phyloP scores from a whole-genome alignment of 768 basidiomycete genomes.

The Cystoderma amianthinum region DNA sequence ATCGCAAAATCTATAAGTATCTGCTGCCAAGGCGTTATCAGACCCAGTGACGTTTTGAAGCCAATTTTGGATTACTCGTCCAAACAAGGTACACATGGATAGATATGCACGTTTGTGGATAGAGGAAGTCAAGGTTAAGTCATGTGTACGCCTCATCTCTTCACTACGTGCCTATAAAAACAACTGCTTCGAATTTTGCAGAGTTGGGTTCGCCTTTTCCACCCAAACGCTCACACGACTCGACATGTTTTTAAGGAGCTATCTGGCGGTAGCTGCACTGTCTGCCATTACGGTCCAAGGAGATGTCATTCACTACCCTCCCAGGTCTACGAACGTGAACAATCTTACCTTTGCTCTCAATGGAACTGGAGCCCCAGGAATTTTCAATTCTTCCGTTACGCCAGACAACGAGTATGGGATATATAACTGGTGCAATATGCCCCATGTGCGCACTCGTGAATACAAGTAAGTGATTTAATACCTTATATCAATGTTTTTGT shows the following conservation, averaged over 20 bases:
- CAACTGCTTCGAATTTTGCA: not conserved
- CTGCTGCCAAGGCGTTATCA: no score
- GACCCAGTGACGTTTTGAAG: no score
- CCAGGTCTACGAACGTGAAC: conserved; percentile 29
- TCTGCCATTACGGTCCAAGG: conserved; percentile 7
- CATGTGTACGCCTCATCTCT: no score
- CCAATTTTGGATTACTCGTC: no score
- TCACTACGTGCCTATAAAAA: no score
- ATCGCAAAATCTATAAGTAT: no score
- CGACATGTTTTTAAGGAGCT: conserved; percentile 9
- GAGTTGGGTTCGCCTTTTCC: not conserved
- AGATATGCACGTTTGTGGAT: no score
- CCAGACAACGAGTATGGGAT: conserved; percentile 32
- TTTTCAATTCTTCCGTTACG: conserved; percentile 33
- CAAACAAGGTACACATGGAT: no score
- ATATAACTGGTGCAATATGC: conserved; percentile 53
- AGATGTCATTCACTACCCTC: conserved; percentile 30
- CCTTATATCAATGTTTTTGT: not conserved
- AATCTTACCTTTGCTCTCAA: conserved; percentile 34
- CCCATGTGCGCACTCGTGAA: conserved; percentile 36
- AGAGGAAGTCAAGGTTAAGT: no score
- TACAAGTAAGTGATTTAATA: conserved; percentile 29
- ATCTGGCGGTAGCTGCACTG: conserved; percentile 8
- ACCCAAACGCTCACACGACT: no score
- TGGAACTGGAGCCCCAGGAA: conserved; percentile 38